phyloP scores from a whole-genome alignment of 2,329 filamentous ascomycete species.

The Colletotrichum plurivorum region DNA sequence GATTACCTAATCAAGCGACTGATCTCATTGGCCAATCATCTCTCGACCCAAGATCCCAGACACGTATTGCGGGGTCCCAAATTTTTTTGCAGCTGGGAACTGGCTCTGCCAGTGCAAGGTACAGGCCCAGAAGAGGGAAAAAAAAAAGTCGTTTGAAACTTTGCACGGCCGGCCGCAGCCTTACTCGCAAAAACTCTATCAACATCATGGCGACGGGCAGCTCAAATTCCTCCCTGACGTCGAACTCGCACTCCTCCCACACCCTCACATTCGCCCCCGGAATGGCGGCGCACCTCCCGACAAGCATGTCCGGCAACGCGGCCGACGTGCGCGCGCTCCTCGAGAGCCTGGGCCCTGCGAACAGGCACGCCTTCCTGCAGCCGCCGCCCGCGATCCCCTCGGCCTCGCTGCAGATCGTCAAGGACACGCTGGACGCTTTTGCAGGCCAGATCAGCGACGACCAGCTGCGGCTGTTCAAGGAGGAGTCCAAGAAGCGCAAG shows the following conservation, averaged over 20 bases:
- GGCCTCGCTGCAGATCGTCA: slow-evolving; percentile 81
- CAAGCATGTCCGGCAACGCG: slow-evolving; percentile 45
- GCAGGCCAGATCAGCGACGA: slow-evolving; percentile 80
- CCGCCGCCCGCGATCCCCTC: slow-evolving; percentile 77
- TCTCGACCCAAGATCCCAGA: slow-evolving; percentile 7
- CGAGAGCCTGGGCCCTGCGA: slow-evolving; percentile 68
- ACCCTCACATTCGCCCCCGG: slow-evolving; percentile 69
- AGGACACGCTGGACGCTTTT: slow-evolving; percentile 83
- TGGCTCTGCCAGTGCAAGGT: slow-evolving; percentile 10
- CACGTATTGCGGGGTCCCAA: slow-evolving; percentile 37
- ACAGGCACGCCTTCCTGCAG: slow-evolving; percentile 83
- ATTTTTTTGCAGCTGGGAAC: slow-evolving; percentile 35
- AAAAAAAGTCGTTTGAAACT: slow-evolving; percentile 22
- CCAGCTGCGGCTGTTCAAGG: slow-evolving; percentile 77
- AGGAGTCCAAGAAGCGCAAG: slow-evolving; percentile 80
- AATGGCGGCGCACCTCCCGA: slow-evolving; percentile 51
- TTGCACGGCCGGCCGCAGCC: slow-evolving; percentile 33
- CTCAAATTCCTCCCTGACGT: slow-evolving; percentile 73
- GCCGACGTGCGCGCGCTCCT: slow-evolving; percentile 66
- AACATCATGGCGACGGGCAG: slow-evolving; percentile 53
- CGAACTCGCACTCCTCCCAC: slow-evolving; percentile 67
- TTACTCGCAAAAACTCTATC: background rate
- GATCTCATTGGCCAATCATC: slow-evolving; percentile 37
- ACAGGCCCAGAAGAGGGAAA: slow-evolving; percentile 21
- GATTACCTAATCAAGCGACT: slow-evolving; percentile 24